Conservation (phyloP, 2,329 filamentous ascomycete species). For the Aspergillus fumigatiaffinis region DNA sequence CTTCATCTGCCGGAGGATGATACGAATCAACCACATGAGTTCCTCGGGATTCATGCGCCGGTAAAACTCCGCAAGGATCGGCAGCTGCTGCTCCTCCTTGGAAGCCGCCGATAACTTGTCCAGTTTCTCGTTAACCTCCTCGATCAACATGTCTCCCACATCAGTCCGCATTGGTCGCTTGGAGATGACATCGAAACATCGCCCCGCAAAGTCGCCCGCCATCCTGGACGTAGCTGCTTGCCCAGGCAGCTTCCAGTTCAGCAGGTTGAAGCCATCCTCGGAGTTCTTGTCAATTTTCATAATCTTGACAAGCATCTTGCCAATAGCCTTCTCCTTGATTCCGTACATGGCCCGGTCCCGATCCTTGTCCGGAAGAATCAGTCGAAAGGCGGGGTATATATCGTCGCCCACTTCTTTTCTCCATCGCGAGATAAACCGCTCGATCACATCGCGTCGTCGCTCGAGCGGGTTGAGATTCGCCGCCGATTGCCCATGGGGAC, state of each 20-base stretch:
- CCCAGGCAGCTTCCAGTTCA: slow-evolving; percentile 90
- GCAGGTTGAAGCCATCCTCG: slow-evolving; percentile 77
- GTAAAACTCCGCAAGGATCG: slow-evolving; percentile 81
- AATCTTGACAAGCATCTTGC: slow-evolving; percentile 83
- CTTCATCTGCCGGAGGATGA: slow-evolving; percentile 78
- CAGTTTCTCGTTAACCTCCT: slow-evolving; percentile 81
- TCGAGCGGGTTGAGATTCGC: slow-evolving; percentile 67
- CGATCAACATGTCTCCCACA: slow-evolving; percentile 76
- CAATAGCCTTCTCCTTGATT: slow-evolving; percentile 87
- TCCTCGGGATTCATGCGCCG: slow-evolving; percentile 89
- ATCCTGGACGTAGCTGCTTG: slow-evolving; percentile 59
- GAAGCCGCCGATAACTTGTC: slow-evolving; percentile 71
- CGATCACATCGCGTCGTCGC: slow-evolving; percentile 73
- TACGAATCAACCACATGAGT: slow-evolving; percentile 89
- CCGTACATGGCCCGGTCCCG: slow-evolving; percentile 89
- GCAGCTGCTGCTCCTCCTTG: slow-evolving; percentile 78
- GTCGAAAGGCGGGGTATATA: slow-evolving; percentile 85
- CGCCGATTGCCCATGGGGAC: slow-evolving; percentile 50
- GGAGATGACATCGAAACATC: slow-evolving; percentile 81
- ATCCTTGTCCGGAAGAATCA: slow-evolving; percentile 91
- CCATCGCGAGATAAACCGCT: slow-evolving; percentile 83
- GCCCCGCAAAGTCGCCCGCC: slow-evolving; percentile 86
- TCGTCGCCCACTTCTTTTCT: slow-evolving; percentile 83
- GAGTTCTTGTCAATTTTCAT: slow-evolving; percentile 89
- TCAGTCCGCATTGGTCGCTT: slow-evolving; percentile 74